These are phyloP conservation scores for Magnolia changhungtana DNA, from an alignment of 164 flowering plant genomes.

Conservation along the genomic window DNA sequence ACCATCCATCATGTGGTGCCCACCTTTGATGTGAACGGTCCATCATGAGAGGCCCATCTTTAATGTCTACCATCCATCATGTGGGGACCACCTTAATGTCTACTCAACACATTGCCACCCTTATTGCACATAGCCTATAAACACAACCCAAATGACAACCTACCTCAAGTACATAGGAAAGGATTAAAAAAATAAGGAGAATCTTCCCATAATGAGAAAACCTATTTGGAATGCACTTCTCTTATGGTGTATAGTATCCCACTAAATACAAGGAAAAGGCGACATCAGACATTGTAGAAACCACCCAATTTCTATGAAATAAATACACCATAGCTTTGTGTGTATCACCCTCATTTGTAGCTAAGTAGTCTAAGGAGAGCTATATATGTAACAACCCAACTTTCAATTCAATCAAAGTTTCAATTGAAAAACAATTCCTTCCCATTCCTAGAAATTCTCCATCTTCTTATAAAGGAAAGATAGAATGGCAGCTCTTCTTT, in stretches of 20 bases:
- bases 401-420: not conserved
- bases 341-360: constrained; percentile 12
- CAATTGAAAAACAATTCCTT: not conserved
- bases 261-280: constrained; percentile 9
- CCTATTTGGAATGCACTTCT: not conserved
- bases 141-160: no score
- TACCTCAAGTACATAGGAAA: no score
- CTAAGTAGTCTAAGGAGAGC: not conserved
- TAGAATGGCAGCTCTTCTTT: constrained; percentile 26
- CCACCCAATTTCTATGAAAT: constrained; percentile 6
- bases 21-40: no score
- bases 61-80: no score
- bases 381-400: constrained; percentile 1
- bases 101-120: no score
- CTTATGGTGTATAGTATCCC: not conserved
- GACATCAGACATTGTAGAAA: constrained; percentile 11
- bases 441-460: not conserved
- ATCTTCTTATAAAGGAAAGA: not conserved
- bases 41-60: no score
- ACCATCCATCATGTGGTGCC: no score
- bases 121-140: no score
- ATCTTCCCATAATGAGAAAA: no score
- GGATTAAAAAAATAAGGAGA: no score
- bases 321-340: constrained; percentile 8
- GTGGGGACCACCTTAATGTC: no score